Base-by-base conservation (phyloP, 2,329 filamentous ascomycete species). In the Scedosporium dehoogii region DNA sequence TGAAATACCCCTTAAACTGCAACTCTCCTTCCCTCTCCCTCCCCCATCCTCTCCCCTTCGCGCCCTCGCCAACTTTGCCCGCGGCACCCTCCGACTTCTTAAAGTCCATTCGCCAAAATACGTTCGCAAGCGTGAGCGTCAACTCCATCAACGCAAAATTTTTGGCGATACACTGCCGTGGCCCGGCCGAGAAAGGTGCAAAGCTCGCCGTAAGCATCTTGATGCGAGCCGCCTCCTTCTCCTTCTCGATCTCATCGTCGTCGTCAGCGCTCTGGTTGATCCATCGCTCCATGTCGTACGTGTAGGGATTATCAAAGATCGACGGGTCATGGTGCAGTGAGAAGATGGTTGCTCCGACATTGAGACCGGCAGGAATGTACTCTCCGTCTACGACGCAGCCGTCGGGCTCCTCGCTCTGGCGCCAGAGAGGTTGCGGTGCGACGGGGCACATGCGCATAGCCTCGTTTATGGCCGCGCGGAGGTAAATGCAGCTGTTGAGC, bases 381-480 rank as follows among this genome's bases (percentile, higher is more conserved):
- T 61, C 42, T 21, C 59, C 59, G 46, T 61, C 59, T 6, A 61
- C 44, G 16, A 53, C 16, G 46, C 59, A 61, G 44, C 59, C 59
- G 59, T 21, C 59, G 18, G 42, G 16, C 33, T 61, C 33, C 10
- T 38, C 59, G 44, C n/a, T 29, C 21, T 29, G 44, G 12, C 59
- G 42, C 59, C 59, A 61, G 7, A 61, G 59, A 16, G 59, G 59
- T 42, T 61, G 59, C 16, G 59, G 23, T 4, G 44, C 59, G 21
- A 61, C 59, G 16, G 57, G 57, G 38, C 57, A 64, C 61, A 65
- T 63, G 16, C 66, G 65, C 12, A 66, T 64, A 5, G 66, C 63
- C 48, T 67, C 66, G 42, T 67, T 74, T 29, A 80, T 70, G 55
- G 74, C 75, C 2, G 76, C 78, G 16, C 71, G 69, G 2, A 81